These are phyloP conservation scores for Colletotrichum phormii DNA, from an alignment of 2,329 filamentous ascomycete species.

Conservation along the genomic window DNA sequence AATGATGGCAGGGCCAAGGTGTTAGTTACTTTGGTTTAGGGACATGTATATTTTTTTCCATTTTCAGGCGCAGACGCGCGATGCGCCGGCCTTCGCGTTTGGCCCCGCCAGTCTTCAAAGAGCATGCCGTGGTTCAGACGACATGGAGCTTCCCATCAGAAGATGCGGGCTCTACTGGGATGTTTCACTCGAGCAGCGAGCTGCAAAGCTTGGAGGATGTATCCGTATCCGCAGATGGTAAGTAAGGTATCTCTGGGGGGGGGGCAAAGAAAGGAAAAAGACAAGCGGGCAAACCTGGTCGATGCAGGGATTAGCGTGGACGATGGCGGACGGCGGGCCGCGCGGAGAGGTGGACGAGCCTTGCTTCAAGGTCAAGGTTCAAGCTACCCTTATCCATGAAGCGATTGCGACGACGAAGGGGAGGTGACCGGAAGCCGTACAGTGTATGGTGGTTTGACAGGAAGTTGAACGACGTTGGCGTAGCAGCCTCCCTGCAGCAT, in stretches of 20 bases:
- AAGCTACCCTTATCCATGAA: background rate
- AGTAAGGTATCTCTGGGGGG: background rate
- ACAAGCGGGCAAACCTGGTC: slow-evolving; percentile 9
- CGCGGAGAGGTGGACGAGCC: background rate
- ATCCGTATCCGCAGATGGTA: background rate
- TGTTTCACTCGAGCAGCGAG: slow-evolving; percentile 13
- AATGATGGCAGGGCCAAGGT: background rate
- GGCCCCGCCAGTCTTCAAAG: slow-evolving; percentile 2
- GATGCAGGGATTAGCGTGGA: slow-evolving; percentile 14
- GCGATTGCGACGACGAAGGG: background rate
- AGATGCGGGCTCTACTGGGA: slow-evolving; percentile 13
- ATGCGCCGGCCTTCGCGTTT: slow-evolving; percentile 18
- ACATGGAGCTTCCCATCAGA: background rate
- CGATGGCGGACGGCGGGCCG: slow-evolving; percentile 14
- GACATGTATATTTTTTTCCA: background rate
- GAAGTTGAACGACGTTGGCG: slow-evolving; percentile 24
- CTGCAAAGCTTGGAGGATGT: slow-evolving; percentile 1
- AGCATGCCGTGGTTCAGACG: slow-evolving; percentile 23
- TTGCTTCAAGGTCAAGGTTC: background rate
- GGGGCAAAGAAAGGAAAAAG: slow-evolving; percentile 18
- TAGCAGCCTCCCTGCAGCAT: slow-evolving; percentile 33
- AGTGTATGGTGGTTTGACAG: slow-evolving; percentile 1
- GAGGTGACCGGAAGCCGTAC: background rate
- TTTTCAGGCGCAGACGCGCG: slow-evolving; percentile 21
- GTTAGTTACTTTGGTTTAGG: background rate